phyloP scores from a whole-genome alignment of 371 early-diverging fungal species.

The Syncephalastrum racemosum region DNA sequence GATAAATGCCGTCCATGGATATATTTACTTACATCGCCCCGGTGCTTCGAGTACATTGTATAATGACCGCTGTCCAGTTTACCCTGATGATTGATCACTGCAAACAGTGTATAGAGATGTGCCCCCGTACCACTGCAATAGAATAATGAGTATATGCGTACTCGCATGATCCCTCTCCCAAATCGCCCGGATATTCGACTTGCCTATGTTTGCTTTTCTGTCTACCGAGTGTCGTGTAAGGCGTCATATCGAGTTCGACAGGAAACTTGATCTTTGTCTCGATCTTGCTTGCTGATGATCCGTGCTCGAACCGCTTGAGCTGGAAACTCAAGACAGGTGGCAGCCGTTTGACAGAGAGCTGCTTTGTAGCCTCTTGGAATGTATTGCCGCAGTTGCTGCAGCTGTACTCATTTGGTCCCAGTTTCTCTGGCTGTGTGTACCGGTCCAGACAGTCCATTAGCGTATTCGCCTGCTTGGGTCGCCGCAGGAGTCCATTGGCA shows the following conservation, averaged over 20 bases:
- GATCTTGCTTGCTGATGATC: slow-evolving; percentile 72
- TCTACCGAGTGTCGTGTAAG: slow-evolving; percentile 68
- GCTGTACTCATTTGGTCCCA: slow-evolving; percentile 70
- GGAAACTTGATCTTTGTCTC: slow-evolving; percentile 88
- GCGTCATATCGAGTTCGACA: slow-evolving; percentile 89
- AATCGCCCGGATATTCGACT: too few relatives aligned
- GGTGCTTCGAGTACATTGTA: slow-evolving; percentile 75
- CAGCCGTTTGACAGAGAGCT: slow-evolving; percentile 78
- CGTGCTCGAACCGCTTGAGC: slow-evolving; percentile 88
- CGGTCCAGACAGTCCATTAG: slow-evolving; percentile 59
- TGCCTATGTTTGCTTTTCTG: slow-evolving; percentile 6
- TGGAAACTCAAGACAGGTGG: slow-evolving; percentile 91
- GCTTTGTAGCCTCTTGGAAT: slow-evolving; percentile 78
- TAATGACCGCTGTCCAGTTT: slow-evolving; percentile 94
- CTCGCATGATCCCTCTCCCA: too few relatives aligned
- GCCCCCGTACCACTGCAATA: slow-evolving; percentile 17
- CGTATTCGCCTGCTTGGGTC: slow-evolving; percentile 36
- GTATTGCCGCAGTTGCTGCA: slow-evolving; percentile 73
- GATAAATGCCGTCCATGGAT: neutral
- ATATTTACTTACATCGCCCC: slow-evolving; percentile 62
- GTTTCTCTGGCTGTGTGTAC: slow-evolving; percentile 75
- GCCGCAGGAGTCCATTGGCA: slow-evolving; percentile 8
- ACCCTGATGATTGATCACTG: slow-evolving; percentile 91
- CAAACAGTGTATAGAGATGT: slow-evolving; percentile 83
- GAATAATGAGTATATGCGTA: neutral